Conservation (phyloP, 306 rosid genomes). For the Casuarina cunninghamiana region DNA sequence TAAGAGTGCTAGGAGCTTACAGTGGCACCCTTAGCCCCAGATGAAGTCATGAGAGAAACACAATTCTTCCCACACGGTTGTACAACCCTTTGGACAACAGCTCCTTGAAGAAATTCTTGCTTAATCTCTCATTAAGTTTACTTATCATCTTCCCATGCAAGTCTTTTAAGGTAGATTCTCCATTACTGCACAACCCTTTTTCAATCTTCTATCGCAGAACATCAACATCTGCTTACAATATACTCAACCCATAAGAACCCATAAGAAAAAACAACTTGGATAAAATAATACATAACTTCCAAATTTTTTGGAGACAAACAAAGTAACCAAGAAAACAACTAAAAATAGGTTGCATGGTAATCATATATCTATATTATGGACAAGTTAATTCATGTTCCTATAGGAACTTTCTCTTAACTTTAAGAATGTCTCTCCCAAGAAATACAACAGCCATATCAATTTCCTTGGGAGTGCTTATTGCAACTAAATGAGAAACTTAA, state of each 20-base stretch:
- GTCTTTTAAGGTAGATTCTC: constrained; percentile 82
- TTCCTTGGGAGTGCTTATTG: too few relatives aligned
- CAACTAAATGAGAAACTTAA: too few relatives aligned
- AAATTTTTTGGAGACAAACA: background rate
- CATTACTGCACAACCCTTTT: constrained; percentile 63
- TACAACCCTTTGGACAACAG: constrained; percentile 67
- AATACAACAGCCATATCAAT: too few relatives aligned
- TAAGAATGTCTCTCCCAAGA: too few relatives aligned
- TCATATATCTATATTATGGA: too few relatives aligned
- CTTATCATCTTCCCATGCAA: constrained; percentile 86
- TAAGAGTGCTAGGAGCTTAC: constrained; percentile 47
- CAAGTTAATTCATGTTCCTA: too few relatives aligned
- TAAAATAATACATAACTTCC: background rate
- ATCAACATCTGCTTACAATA: constrained; percentile 57
- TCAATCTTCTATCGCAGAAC: constrained; percentile 70
- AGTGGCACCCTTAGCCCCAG: constrained; percentile 95
- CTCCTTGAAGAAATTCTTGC: constrained; percentile 71
- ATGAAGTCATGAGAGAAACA: constrained; percentile 93
- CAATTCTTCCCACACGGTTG: constrained; percentile 84
- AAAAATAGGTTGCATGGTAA: background rate
- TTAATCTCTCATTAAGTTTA: constrained; percentile 66
- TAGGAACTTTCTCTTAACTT: too few relatives aligned
- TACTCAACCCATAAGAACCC: constrained; percentile 4
- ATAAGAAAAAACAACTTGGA: background rate
- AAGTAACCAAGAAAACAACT: background rate